Base-by-base conservation (phyloP, 495 filamentous ascomycete genomes). In the Opeltia flavorubescens region DNA sequence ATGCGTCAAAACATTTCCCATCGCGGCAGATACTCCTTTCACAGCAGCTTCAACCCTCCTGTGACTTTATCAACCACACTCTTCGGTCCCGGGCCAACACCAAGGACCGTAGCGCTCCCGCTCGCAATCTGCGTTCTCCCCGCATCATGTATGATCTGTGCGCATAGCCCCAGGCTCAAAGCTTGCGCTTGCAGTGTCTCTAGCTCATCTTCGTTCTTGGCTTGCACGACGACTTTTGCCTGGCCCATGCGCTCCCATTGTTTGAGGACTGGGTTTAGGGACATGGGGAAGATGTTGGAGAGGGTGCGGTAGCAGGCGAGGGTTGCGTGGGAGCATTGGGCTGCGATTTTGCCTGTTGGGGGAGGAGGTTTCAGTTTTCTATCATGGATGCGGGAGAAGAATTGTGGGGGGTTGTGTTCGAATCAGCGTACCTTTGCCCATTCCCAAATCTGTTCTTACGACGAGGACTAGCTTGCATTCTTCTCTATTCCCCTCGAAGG, bases 51-150 rank as follows among this genome's bases (percentile, higher is more conserved):
- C 68, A 98, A 67, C 49, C 77, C 69, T 3, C 91, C 87, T 4
- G 91, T 94, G 42, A 98, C 83, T 52, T 77, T 60, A 65, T 98
- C 83, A 15, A 98, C 76, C 42, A 89, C 65, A 53, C 81, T 83
- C 72, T 84, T 89, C 17, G 89, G 93, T 5, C 81, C 91, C 30
- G 94, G 79, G 1, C 84, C 84, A 49, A 98, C 72, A 4, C 93
- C 91, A 31, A 95, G 69, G 27, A 96, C 91, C 3, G 91, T 98
- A 57, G 81, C 72, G 57, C 84, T 93, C 15, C 93, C 89, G 34
- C 77, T 76, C n/a, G 81, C 89, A 65, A 98, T 94, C 77, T 96
- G 93, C 26, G 91, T 98, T 47, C 91, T 74, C 23, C 91, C 91
- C n/a, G 91, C 91, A 71, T 98, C 91, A 55, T 83, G 77, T 42